These are phyloP conservation scores for Cordyceps cateniannulata DNA, from an alignment of 2,329 filamentous ascomycete genomes.

Conservation along the genomic window DNA sequence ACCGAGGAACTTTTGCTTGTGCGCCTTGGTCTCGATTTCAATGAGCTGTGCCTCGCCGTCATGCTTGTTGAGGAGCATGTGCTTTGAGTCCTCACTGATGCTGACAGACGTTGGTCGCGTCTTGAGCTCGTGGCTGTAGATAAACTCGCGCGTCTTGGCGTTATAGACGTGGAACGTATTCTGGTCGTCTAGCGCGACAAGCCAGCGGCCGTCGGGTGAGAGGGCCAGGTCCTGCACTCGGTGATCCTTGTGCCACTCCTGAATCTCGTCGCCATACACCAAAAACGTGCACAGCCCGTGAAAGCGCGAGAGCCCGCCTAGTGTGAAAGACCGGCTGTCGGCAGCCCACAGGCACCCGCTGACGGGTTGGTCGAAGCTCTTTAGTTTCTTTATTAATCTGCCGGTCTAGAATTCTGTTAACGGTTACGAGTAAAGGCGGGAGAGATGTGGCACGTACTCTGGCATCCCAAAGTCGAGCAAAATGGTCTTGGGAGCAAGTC, in stretches of 20 bases:
- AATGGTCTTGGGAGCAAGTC: constrained; percentile 70
- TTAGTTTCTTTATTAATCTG: constrained; percentile 53
- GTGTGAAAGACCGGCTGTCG: constrained; percentile 70
- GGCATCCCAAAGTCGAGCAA: constrained; percentile 69
- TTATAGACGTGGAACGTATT: constrained; percentile 76
- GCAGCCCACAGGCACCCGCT: constrained; percentile 86
- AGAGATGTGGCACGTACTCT: constrained; percentile 41
- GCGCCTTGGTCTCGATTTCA: constrained; percentile 64
- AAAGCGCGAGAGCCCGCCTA: constrained; percentile 65
- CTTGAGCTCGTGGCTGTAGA: constrained; percentile 63
- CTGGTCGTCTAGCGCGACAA: constrained; percentile 71
- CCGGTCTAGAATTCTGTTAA: constrained; percentile 47
- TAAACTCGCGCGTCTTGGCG: constrained; percentile 63
- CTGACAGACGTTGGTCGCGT: constrained; percentile 69
- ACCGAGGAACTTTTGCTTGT: constrained; percentile 69
- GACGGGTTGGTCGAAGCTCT: constrained; percentile 74
- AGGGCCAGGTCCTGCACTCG: constrained; percentile 81
- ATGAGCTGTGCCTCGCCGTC: constrained; percentile 73
- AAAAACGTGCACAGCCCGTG: constrained; percentile 67
- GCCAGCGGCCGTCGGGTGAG: constrained; percentile 69
- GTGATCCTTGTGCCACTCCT: constrained; percentile 63
- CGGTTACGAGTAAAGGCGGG: background rate
- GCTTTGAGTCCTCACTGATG: constrained; percentile 73
- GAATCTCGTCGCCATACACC: constrained; percentile 52
- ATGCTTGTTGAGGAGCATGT: constrained; percentile 75